phyloP scores from a whole-genome alignment of 768 basidiomycete genomes.

The Pleurotus djamor region DNA sequence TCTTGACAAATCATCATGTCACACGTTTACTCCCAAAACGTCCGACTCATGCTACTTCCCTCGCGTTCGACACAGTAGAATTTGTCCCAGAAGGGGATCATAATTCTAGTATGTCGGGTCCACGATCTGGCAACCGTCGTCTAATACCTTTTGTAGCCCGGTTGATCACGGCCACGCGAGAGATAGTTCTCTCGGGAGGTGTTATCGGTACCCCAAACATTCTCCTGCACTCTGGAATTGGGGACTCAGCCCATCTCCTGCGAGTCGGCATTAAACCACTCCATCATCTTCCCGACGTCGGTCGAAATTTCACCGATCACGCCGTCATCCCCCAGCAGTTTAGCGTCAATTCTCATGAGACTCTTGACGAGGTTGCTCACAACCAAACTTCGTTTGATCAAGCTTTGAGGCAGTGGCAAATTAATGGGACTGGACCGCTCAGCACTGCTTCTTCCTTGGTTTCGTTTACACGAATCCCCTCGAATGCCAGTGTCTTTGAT shows the following conservation, averaged over 20 bases:
- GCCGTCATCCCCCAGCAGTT: conserved; percentile 8
- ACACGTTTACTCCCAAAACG: conserved; percentile 7
- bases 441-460: conserved; percentile 3
- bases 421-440: conserved; percentile 15
- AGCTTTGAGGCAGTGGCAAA: conserved; percentile 13
- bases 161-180: conserved; percentile 24
- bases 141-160: background rate
- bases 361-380: conserved; percentile 7
- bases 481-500: conserved; percentile 9
- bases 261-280: conserved; percentile 14
- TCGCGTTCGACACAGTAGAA: conserved; percentile 15
- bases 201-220: conserved; percentile 16
- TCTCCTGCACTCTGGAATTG: conserved; percentile 24
- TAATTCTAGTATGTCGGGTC: too few species aligned
- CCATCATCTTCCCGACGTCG: conserved; percentile 18
- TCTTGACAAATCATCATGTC: conserved; percentile 17
- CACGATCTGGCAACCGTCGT: background rate
- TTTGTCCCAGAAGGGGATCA: background rate
- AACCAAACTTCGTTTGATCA: conserved; percentile 11
- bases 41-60: background rate
- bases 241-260: conserved; percentile 10
- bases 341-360: conserved; percentile 16
- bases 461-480: conserved; percentile 16
- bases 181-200: conserved; percentile 32
- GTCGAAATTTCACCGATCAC: conserved; percentile 21